Evolutionary conservation across 1,284 basidiomycete species (phyloP).

Genomic region (Agaricales sp.): DNA sequence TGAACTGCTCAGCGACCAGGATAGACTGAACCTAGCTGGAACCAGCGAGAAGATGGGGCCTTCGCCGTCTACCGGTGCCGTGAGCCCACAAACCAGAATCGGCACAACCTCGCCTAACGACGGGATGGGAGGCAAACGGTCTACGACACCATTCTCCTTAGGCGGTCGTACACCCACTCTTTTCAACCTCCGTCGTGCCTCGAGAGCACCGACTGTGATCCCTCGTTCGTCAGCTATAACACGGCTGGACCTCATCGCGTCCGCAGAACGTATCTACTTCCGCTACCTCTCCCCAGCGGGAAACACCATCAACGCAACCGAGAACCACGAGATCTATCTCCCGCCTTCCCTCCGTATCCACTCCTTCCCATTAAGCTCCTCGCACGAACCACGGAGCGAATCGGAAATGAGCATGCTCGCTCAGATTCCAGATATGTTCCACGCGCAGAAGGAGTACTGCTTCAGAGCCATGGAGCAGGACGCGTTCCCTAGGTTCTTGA

Average conservation of each 20-base stretch:
- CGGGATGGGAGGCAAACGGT: constrained; percentile 42
- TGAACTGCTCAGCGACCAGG: constrained; percentile 54
- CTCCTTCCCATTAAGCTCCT: constrained; percentile 61
- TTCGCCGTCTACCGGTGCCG: constrained; percentile 28
- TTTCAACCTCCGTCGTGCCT: constrained; percentile 62
- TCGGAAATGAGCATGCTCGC: constrained; percentile 72
- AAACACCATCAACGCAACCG: constrained; percentile 50
- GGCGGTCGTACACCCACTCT: constrained; percentile 62
- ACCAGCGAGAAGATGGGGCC: constrained; percentile 45
- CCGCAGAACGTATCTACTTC: constrained; percentile 92
- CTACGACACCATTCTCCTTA: constrained; percentile 71
- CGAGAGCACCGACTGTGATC: constrained; percentile 80
- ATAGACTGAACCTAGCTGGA: constrained; percentile 46
- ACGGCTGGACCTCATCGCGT: constrained; percentile 81
- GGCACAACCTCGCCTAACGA: constrained; percentile 40
- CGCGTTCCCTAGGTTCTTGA: constrained; percentile 92
- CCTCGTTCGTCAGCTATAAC: constrained; percentile 86
- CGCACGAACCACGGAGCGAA: constrained; percentile 60
- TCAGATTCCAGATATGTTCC: constrained; percentile 94
- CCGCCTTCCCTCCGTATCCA: constrained; percentile 80
- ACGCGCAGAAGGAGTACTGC: constrained; percentile 94
- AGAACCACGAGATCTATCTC: constrained; percentile 91
- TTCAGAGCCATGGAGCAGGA: constrained; percentile 97
- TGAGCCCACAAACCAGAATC: constrained; percentile 37
- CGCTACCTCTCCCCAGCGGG: constrained; percentile 78